phyloP scores from a whole-genome alignment of 2,329 filamentous ascomycete genomes.

The Colletotrichum liriopes region DNA sequence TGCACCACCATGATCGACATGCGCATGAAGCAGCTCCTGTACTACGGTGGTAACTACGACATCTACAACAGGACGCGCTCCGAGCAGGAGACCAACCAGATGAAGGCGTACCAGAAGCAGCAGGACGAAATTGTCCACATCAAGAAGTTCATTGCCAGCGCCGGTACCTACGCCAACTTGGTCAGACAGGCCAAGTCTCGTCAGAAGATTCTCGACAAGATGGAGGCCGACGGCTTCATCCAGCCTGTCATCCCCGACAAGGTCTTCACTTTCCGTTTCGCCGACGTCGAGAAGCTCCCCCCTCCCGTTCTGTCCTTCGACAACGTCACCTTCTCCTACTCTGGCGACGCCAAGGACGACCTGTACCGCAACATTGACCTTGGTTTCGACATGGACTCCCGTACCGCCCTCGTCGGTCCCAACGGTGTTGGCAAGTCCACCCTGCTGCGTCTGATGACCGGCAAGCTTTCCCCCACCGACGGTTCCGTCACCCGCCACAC shows the following conservation, averaged over 20 bases:
- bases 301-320: slow-evolving; percentile 97
- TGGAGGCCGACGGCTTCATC: slow-evolving; percentile 99
- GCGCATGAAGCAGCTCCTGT: slow-evolving; percentile 88
- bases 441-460: slow-evolving; percentile 95
- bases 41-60: slow-evolving; percentile 99
- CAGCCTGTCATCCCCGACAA: slow-evolving; percentile 88
- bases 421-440: slow-evolving; percentile 99
- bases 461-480: slow-evolving; percentile 87
- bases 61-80: slow-evolving; percentile 94
- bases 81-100: slow-evolving; percentile 98
- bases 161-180: slow-evolving; percentile 99
- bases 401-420: slow-evolving; percentile 95
- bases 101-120: slow-evolving; percentile 99
- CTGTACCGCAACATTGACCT: slow-evolving; percentile 97
- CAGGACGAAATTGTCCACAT: slow-evolving; percentile 99
- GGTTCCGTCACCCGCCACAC: slow-evolving; percentile 93
- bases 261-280: slow-evolving; percentile 98
- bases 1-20: slow-evolving; percentile 99
- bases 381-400: slow-evolving; percentile 99
- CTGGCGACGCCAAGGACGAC: slow-evolving; percentile 88
- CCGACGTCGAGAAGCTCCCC: slow-evolving; percentile 98
- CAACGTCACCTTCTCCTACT: slow-evolving; percentile 98
- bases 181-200: slow-evolving; percentile 98
- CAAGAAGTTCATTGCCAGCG: slow-evolving; percentile 99
- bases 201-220: slow-evolving; percentile 99